Evolutionary conservation across 495 filamentous ascomycete genomes (phyloP), one percentile per base, ranked within the genome.

Genomic region (Daldinia childiae): DNA sequence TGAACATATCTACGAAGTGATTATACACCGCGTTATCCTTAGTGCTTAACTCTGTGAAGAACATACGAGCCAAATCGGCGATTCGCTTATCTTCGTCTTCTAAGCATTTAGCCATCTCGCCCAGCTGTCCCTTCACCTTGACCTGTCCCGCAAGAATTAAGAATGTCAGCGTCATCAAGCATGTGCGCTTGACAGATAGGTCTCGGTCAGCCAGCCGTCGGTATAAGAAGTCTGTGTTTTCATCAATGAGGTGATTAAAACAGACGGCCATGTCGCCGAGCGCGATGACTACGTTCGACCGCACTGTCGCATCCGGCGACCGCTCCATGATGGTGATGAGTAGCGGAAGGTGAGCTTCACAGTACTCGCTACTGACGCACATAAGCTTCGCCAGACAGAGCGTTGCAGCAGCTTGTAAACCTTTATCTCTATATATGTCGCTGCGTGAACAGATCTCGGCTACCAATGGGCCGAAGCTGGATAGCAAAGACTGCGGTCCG

Each of bases 11-110:
- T 11, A 98, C 93, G 77, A 98, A 99, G 79, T 99, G 95, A 74
- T 99, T 99, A 75, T 99, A 99, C 3, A 99, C 93, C 0, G 96
- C 96, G 77, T 99, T 98, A 78, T 99, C 96, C 81, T 99, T 99
- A 55, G 93, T 97, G 34, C 92, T 91, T 12, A 99, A 84, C 81
- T 99, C 95, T 0, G 92, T 94, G 78, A 99, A 99, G 87, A 99
- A 99, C 96, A 98, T 99, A 32, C 93, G 85, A 26, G 93, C 91
- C 71, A 99, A 84, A 75, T 99, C 95, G 2, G 93, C 91, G 66
- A 97, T 97, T 58, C 92, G 87, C 83, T 93, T 95, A 74, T 99
- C 95, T 1, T 90, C 88, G 69, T 98, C 96, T 79, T 99, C 95
- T 29, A 98, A 85, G 76, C 95, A 99, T 80, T 98, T 98, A 19